These are phyloP conservation scores for Cetradonia linearis DNA, from an alignment of 495 filamentous ascomycete species.

Conservation along the genomic window DNA sequence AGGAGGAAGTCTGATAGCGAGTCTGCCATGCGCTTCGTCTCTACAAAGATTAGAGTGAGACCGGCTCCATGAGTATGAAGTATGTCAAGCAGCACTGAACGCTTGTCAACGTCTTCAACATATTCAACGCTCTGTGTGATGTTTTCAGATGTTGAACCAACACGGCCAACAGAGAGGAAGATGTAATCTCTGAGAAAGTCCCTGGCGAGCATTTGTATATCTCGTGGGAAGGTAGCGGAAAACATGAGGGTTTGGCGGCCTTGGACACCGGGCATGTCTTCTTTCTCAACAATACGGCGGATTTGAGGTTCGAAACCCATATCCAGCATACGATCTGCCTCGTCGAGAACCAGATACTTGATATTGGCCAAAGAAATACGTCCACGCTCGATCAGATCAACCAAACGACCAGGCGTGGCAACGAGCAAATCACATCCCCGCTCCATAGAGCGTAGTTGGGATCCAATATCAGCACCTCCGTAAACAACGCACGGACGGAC, in stretches of 20 bases:
- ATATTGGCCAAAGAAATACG: slow-evolving; percentile 94
- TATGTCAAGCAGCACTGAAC: slow-evolving; percentile 92
- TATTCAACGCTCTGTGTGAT: slow-evolving; percentile 99
- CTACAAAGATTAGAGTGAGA: slow-evolving; percentile 94
- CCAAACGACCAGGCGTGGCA: slow-evolving; percentile 91
- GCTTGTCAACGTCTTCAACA: slow-evolving; percentile 94
- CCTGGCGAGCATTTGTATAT: slow-evolving; percentile 96
- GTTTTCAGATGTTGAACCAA: slow-evolving; percentile 99
- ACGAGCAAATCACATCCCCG: slow-evolving; percentile 95
- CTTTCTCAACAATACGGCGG: slow-evolving; percentile 92
- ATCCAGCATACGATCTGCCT: slow-evolving; percentile 99
- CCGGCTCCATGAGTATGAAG: slow-evolving; percentile 88
- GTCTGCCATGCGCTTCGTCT: slow-evolving; percentile 99
- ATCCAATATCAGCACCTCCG: slow-evolving; percentile 95
- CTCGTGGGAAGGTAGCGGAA: slow-evolving; percentile 95
- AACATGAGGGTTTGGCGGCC: slow-evolving; percentile 98
- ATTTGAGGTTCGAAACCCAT: slow-evolving; percentile 99
- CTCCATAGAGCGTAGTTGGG: slow-evolving; percentile 93
- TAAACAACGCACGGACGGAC: slow-evolving; percentile 97
- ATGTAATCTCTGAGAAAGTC: slow-evolving; percentile 98
- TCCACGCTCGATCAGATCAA: slow-evolving; percentile 96
- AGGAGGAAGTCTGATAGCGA: slow-evolving; percentile 94
- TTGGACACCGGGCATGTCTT: slow-evolving; percentile 86
- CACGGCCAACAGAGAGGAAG: slow-evolving; percentile 96
- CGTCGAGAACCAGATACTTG: slow-evolving; percentile 97